Base-by-base conservation (phyloP, 106 monocot genomes). In the Dactylorhiza incarnata region DNA sequence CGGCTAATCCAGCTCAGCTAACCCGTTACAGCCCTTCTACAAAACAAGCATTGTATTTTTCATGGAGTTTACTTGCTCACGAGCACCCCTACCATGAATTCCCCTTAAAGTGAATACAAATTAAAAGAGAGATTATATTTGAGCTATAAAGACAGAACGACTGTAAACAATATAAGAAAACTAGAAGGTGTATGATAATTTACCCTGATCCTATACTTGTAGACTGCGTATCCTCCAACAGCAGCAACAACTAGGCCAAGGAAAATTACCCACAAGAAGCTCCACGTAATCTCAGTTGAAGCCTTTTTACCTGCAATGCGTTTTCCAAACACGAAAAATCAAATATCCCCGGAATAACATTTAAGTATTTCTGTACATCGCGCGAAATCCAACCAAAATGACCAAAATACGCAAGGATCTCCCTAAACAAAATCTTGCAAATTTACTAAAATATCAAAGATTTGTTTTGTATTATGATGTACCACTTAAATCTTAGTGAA, bases 181-280 rank as follows among this genome's bases (percentile, higher is more conserved):
- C 37, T 65, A 26, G 29, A 11, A 65, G 65, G 6, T 65, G 44
- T 44, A 69, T 44, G 74, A 74, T 12, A 17, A 5, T 45, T 82
- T 89, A 94, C 94, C 89, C 94, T 68, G 75, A 94, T 83, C 75
- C 94, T 82, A 78, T 94, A 91, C 46, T 95, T 91, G 66, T 95
- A 91, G 8, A 95, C 76, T 47, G 87, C 91, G 80, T 89, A 91
- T 7, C 77, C 95, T 74, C 87, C 95, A 73, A 84, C 73, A 63
- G 85, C 95, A 77, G 91, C 91, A 16, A 74, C 78, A 26, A 69
- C 84, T 9, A 95, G 54, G 5, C 87, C 91, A 62, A 91, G 45
- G 82, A 95, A 86, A 52, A 91, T 81, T 79, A 91, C 75, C 95
- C 95, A 95, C 72, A 95, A 73, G 77, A 95, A 95, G 72, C 87